phyloP scores from a whole-genome alignment of 345 rosid species.

The Hevea brasiliensis region DNA sequence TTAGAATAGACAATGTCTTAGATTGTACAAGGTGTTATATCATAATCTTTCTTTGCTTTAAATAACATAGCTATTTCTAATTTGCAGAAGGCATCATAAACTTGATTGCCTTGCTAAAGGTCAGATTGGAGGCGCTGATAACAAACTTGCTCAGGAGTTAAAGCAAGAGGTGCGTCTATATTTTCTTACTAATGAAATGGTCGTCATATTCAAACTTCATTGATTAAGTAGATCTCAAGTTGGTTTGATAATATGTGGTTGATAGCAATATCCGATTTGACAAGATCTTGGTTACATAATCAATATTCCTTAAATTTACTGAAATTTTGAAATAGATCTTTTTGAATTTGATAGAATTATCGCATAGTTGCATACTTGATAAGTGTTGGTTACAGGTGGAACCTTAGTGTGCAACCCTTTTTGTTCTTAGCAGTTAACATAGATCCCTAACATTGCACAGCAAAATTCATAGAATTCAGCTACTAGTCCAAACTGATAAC shows the following conservation, averaged over 20 bases:
- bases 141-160: conserved; percentile 37
- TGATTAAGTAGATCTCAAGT: background rate
- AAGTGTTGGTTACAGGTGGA: background rate
- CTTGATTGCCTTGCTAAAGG: conserved; percentile 73
- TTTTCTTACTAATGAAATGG: background rate
- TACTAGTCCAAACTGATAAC: no score
- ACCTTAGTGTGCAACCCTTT: background rate
- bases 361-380: no score
- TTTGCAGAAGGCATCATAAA: conserved; percentile 86
- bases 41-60: background rate
- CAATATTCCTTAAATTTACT: no score
- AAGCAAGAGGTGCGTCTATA: conserved; percentile 53
- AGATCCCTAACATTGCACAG: no score
- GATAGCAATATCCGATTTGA: background rate
- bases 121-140: conserved; percentile 43
- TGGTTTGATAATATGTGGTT: background rate
- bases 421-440: no score
- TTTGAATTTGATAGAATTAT: background rate
- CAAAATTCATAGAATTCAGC: no score
- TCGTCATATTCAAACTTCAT: no score
- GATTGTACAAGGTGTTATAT: background rate
- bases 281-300: background rate
- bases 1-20: conserved; percentile 31
- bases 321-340: background rate
- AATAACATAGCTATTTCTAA: background rate